Evolutionary conservation across 768 basidiomycete genomes (phyloP), one percentile per base, ranked within the genome.

Genomic region (Agaricus subrufescens): DNA sequence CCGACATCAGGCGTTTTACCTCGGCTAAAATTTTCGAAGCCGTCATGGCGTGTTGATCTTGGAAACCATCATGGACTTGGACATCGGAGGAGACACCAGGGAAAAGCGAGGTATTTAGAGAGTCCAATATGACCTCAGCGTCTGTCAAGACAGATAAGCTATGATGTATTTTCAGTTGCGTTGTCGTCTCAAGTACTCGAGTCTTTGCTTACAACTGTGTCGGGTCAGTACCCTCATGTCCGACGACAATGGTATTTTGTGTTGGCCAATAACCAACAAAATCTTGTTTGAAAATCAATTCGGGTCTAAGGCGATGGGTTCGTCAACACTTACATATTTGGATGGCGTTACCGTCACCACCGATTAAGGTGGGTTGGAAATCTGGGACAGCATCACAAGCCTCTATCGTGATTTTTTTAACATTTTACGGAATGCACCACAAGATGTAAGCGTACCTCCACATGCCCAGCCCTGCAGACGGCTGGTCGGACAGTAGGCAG

Each of bases 181-280:
- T 12, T 47, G 27, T 39, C 50, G 37, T 8, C 12, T 44, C 42
- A 4, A 31, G 27, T 10, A 1, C 14, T 42, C 12, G 26, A 47
- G 4, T 14, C 2, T 3, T 37, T 7, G 54, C 75, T 65, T 60
- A 84, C 83, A 86, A 61, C 56, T 79, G 64, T 0, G 69, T 75
- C 6, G 83, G 80, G 57, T 86, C 80, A 4, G 84, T 85, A 14
- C 84, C 84, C 62, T 86, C 73, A 59, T 85, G 84, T 1, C 78
- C 78, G 7, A 85, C 81, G n/a, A 86, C 74, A 38, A 85, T 73
- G 2, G 81, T 71, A 54, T 76, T 71, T 57, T 77, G 67, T 6
- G 69, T 58, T 1, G 78, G 76, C 73, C 80, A 83, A 60, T 78
- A 83, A 6, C 84, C 84, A 19, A 84, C 81, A 60, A 75, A 84